Evolutionary conservation across 169 alveolate species (phyloP).

Genomic region (Hammondia hammondi): DNA sequence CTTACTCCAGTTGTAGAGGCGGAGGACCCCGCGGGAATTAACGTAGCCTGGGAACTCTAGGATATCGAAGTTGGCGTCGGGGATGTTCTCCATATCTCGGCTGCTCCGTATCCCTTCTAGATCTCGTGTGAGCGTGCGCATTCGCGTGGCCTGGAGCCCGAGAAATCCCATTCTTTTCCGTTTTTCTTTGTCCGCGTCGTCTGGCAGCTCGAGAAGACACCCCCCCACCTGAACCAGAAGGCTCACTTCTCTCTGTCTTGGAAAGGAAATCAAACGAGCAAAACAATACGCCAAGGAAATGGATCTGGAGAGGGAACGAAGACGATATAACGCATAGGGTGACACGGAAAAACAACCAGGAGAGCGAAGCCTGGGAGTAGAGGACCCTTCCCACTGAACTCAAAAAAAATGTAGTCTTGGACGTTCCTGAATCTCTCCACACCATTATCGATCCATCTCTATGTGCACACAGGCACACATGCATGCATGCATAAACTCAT

Average conservation of each 20-base stretch:
- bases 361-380: too few relatives aligned
- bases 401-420: too few relatives aligned
- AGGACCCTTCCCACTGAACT: too few relatives aligned
- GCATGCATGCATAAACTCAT: not conserved
- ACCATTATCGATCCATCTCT: not conserved
- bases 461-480: not conserved
- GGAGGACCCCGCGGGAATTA: constrained; percentile 53
- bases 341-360: too few relatives aligned
- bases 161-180: not conserved
- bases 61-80: constrained; percentile 51
- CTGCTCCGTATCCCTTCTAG: constrained; percentile 49
- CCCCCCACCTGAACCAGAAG: constrained; percentile 59
- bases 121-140: constrained; percentile 24
- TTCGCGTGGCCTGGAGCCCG: not conserved
- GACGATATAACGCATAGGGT: too few relatives aligned
- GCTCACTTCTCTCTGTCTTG: constrained; percentile 43
- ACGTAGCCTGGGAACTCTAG: constrained; percentile 67
- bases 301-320: too few relatives aligned
- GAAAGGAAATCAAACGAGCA: not conserved
- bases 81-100: constrained; percentile 53
- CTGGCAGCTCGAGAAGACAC: constrained; percentile 47
- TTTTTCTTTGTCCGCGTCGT: not conserved
- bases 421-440: too few relatives aligned
- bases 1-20: constrained; percentile 55
- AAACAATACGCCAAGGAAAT: not conserved